Conservation (phyloP, 2,329 filamentous ascomycete genomes). For the Neurospora crassa region DNA sequence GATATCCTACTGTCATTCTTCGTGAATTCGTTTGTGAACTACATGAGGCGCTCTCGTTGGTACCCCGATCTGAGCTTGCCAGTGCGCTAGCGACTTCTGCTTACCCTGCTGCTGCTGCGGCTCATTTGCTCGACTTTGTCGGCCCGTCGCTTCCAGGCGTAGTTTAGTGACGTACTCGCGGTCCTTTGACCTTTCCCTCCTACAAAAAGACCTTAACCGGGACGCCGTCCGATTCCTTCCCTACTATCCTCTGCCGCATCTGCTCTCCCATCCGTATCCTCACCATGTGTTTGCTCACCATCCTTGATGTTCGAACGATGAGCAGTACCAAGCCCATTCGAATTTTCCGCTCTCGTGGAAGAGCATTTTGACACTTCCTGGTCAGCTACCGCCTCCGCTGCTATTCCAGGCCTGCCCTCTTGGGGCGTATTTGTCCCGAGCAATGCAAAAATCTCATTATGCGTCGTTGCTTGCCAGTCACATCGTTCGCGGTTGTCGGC, state of each 20-base stretch:
- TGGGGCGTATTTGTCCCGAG: background rate
- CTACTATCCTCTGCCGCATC: background rate
- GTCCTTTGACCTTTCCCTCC: background rate
- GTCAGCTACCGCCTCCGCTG: background rate
- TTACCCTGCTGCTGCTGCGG: background rate
- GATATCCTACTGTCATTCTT: background rate
- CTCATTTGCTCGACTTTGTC: background rate
- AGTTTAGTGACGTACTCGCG: background rate
- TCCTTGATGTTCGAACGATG: background rate
- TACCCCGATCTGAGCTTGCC: background rate
- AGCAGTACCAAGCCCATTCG: background rate
- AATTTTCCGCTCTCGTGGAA: background rate
- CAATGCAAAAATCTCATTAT: constrained; percentile 47
- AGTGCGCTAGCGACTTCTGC: background rate
- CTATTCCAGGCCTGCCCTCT: background rate
- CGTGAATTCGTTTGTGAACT: background rate
- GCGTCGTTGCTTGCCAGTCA: constrained; percentile 71
- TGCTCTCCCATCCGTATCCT: background rate
- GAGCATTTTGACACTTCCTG: background rate
- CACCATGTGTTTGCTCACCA: background rate
- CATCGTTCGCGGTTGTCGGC: constrained; percentile 88
- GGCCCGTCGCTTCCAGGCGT: background rate
- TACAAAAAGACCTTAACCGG: background rate
- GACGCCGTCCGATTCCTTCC: background rate
- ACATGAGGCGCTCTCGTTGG: background rate